These are phyloP conservation scores for Lactifluus subvellereus DNA, from an alignment of 768 basidiomycete species.

Conservation along the genomic window DNA sequence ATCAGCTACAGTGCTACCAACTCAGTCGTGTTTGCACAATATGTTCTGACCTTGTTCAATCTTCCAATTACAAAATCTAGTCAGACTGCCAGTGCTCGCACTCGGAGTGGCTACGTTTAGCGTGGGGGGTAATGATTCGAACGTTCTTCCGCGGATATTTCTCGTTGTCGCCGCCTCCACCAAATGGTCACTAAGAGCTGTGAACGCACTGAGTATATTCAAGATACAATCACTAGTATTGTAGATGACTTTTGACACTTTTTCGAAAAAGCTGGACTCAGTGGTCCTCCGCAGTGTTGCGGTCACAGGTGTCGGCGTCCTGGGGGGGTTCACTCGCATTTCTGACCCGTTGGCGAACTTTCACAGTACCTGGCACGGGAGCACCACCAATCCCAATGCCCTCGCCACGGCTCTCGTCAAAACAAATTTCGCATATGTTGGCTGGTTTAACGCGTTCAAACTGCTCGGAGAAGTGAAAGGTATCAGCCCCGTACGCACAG, in stretches of 20 bases:
- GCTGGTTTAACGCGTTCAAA: constrained; percentile 42
- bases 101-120: constrained; percentile 27
- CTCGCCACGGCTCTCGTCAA: constrained; percentile 31
- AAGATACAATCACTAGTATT: constrained; percentile 27
- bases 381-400: constrained; percentile 26
- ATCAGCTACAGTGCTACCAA: constrained; percentile 26
- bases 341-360: constrained; percentile 32
- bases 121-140: constrained; percentile 20
- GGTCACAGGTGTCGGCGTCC: constrained; percentile 26
- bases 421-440: constrained; percentile 29
- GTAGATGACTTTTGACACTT: constrained; percentile 9
- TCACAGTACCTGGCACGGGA: constrained; percentile 28
- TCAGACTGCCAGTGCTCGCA: constrained; percentile 26
- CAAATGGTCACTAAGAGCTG: constrained; percentile 29
- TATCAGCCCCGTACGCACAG: constrained; percentile 40
- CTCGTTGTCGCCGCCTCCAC: constrained; percentile 28
- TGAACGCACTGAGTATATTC: constrained; percentile 27
- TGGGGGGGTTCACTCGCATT: constrained; percentile 29
- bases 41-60: constrained; percentile 25
- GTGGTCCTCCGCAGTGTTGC: constrained; percentile 25
- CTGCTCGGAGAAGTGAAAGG: constrained; percentile 38
- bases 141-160: not conserved
- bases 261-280: not conserved
- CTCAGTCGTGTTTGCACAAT: constrained; percentile 29
- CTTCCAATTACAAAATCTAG: constrained; percentile 22